These are phyloP conservation scores for Mortierella sp. DNA, from an alignment of 371 early-diverging fungal species.

Conservation along the genomic window DNA sequence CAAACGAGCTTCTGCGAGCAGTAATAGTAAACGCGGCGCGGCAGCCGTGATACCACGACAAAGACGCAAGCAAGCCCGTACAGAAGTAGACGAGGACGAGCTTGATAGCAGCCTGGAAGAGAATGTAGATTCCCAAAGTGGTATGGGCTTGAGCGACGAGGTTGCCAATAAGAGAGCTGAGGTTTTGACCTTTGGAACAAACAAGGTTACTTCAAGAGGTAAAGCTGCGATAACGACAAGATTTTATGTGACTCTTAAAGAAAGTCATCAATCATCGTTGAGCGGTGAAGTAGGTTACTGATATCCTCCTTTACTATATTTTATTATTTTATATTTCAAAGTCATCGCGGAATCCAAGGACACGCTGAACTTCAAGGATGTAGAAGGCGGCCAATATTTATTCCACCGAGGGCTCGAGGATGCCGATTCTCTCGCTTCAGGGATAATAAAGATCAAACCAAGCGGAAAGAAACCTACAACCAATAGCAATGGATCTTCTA, in stretches of 20 bases:
- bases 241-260: too few species aligned
- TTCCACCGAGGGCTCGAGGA: conserved; percentile 52
- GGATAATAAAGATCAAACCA: conserved; percentile 36
- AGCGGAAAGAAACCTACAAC: conserved; percentile 26
- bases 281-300: too few species aligned
- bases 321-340: conserved; percentile 3
- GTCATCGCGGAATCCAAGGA: conserved; percentile 30
- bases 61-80: background rate
- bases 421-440: conserved; percentile 25
- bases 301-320: background rate
- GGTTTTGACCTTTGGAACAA: conserved; percentile 15
- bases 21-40: background rate
- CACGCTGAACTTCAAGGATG: conserved; percentile 22
- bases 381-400: conserved; percentile 39
- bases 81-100: background rate
- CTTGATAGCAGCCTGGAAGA: conserved; percentile 15
- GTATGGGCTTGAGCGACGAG: conserved; percentile 16
- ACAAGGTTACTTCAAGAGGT: conserved; percentile 22
- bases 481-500: conserved; percentile 14
- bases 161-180: conserved; percentile 14
- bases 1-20: background rate
- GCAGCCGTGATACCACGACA: background rate
- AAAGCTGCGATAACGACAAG: background rate
- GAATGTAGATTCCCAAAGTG: background rate
- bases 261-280: background rate